These are phyloP conservation scores for Mycena belliarum DNA, from an alignment of 768 basidiomycete species.

Conservation along the genomic window DNA sequence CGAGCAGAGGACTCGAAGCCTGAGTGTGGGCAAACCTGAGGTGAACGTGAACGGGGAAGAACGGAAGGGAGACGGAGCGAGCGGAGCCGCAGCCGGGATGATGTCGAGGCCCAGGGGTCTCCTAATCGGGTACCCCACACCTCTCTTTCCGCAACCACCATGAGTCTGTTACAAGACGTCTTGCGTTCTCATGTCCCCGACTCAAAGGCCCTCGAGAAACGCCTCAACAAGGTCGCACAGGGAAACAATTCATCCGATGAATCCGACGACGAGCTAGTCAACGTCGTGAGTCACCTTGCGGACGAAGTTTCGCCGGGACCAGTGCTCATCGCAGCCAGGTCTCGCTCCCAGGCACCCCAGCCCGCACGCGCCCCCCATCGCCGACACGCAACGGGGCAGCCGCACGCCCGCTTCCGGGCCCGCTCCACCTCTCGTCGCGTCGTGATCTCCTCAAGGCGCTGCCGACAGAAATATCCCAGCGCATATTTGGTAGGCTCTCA, in stretches of 20 bases:
- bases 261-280: conserved; percentile 68
- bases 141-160: conserved; percentile 27
- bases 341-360: conserved; percentile 68
- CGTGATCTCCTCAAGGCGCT: conserved; percentile 69
- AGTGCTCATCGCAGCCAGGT: conserved; percentile 40
- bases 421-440: conserved; percentile 41
- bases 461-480: conserved; percentile 81
- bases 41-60: too few species aligned
- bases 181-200: conserved; percentile 54
- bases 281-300: conserved; percentile 53
- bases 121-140: background rate
- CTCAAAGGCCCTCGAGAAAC: conserved; percentile 32
- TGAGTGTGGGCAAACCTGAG: too few species aligned
- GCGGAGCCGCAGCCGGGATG: too few species aligned
- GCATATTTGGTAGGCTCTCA: conserved; percentile 66
- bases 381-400: conserved; percentile 48
- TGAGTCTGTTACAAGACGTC: conserved; percentile 73
- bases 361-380: conserved; percentile 62
- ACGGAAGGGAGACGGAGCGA: too few species aligned
- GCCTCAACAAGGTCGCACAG: conserved; percentile 32
- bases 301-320: background rate
- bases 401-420: conserved; percentile 49
- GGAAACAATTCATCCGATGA: conserved; percentile 43
- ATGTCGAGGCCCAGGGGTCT: background rate
- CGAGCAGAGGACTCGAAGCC: too few species aligned